Evolutionary conservation across 768 basidiomycete genomes (phyloP).

Genomic region (Cystobasidium tubakii): DNA sequence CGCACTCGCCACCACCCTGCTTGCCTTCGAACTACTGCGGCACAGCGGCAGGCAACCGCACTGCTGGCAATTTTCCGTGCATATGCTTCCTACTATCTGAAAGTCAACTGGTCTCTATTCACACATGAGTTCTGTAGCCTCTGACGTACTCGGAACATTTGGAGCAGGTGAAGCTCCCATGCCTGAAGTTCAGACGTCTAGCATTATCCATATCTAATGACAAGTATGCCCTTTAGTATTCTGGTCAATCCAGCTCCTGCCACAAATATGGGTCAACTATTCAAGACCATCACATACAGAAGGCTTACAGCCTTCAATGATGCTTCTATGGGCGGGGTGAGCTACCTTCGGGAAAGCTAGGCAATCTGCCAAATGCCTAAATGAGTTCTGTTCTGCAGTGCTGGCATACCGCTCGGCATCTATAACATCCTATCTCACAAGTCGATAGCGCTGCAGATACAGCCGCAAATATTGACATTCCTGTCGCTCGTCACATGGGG

Average conservation of each 20-base stretch:
- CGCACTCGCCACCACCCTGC: background rate
- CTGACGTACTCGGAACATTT: constrained; percentile 19
- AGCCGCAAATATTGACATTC: constrained; percentile 45
- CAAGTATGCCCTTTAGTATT: background rate
- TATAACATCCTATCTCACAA: constrained; percentile 25
- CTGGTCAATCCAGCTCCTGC: constrained; percentile 27
- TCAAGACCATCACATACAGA: constrained; percentile 1
- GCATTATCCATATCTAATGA: background rate
- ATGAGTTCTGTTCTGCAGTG: background rate
- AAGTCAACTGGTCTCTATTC: background rate
- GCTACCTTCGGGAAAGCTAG: too few relatives aligned
- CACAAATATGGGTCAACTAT: constrained; percentile 19
- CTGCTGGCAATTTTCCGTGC: background rate
- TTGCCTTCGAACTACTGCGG: background rate
- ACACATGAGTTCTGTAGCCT: constrained; percentile 9
- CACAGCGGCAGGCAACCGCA: too few relatives aligned
- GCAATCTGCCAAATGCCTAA: too few relatives aligned
- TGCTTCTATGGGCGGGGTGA: constrained; percentile 33
- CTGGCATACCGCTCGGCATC: constrained; percentile 16
- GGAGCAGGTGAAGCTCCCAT: background rate
- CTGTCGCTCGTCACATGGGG: constrained; percentile 34
- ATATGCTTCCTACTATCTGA: background rate
- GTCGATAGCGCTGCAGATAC: constrained; percentile 48
- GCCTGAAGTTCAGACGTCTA: too few relatives aligned
- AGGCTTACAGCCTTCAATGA: constrained; percentile 35